These are phyloP conservation scores for Botrytis elliptica DNA, from an alignment of 2,329 filamentous ascomycete species.

Conservation along the genomic window DNA sequence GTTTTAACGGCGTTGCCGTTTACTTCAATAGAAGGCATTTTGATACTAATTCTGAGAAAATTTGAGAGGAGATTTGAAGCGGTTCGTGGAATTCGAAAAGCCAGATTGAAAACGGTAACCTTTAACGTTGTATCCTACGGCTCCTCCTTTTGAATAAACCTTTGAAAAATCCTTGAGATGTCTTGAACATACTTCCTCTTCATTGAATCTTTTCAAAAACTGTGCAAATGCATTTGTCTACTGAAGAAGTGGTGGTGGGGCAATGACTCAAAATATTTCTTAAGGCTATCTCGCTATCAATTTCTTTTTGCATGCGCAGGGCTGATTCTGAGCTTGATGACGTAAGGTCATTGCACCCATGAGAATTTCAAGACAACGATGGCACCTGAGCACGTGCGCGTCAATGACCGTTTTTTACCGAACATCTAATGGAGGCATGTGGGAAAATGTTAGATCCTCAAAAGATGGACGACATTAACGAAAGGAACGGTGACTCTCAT, in stretches of 20 bases:
- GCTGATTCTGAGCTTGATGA: not conserved
- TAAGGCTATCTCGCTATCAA: not conserved
- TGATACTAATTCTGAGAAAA: slow-evolving; percentile 17
- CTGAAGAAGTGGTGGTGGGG: slow-evolving; percentile 9
- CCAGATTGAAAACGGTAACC: slow-evolving; percentile 27
- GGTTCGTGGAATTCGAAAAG: slow-evolving; percentile 24
- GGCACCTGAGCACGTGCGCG: not conserved
- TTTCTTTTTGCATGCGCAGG: slow-evolving; percentile 2
- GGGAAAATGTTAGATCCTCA: not conserved
- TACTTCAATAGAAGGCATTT: slow-evolving; percentile 29
- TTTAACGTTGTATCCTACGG: slow-evolving; percentile 34
- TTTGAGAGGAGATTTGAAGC: slow-evolving; percentile 23
- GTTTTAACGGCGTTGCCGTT: slow-evolving; percentile 29
- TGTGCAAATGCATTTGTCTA: slow-evolving; percentile 12
- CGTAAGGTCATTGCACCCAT: not conserved
- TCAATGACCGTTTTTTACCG: not conserved
- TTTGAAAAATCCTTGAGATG: slow-evolving; percentile 21
- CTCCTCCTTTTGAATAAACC: slow-evolving; percentile 35
- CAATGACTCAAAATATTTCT: slow-evolving; percentile 18
- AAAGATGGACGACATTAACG: not conserved
- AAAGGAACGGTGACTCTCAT: not conserved
- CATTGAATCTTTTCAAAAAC: not conserved
- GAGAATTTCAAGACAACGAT: not conserved
- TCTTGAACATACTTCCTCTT: slow-evolving; percentile 32
- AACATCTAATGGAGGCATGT: not conserved